Base-by-base conservation (phyloP, 2,329 filamentous ascomycete genomes). In the Scytalidium lignicola region DNA sequence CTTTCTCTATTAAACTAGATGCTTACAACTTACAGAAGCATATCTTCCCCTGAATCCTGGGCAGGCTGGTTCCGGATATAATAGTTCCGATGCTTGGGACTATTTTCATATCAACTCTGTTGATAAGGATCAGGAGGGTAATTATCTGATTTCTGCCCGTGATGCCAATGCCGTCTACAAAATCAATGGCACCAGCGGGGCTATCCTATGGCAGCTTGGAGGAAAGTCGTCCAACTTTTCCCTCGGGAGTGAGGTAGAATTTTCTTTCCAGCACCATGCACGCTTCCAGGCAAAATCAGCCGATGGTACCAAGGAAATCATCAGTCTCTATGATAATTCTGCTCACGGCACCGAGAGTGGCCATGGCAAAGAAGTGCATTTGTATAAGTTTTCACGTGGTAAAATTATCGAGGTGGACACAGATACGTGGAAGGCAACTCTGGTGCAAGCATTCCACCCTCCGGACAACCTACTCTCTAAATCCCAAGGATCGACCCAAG, bases 201-300 rank as follows among this genome's bases (percentile, higher is more conserved):
- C 66, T n/a, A 70, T 75, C 41, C 68, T 76, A 52, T 76, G 74
- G 74, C 65, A 68, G 18, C 61, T 76, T 12, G 68, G 69, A 10
- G 74, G 73, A 28, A 67, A 67, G 23, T 69, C 65, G 20, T 70
- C 70, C 1, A 69, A 70, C 32, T 75, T 78, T 58, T 52, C 55
- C n/a, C 61, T 67, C 13, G 62, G 61, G 43, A 62, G 62, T 12
- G 69, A 72, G 44, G 73, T 74, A 50, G 62, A 69, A 22, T 78
- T 77, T 53, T 69, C 68, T 10, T 75, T 72, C 59, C 74, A 78
- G 57, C 74, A 78, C 52, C 68, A 78, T 53, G 74, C 73, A 0
- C 69, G 73, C 9, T 76, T 48, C 40, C 29, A 58, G 13, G 46
- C 65, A 10, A 68, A 48, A 17, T 56, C 54, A 7, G 48, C 46